A percentile compares a stretch with the other conserved stretches of the same genome.
Conservation (phyloP, 2,329 filamentous ascomycete species). For the Trichoderma guizhouense region DNA sequence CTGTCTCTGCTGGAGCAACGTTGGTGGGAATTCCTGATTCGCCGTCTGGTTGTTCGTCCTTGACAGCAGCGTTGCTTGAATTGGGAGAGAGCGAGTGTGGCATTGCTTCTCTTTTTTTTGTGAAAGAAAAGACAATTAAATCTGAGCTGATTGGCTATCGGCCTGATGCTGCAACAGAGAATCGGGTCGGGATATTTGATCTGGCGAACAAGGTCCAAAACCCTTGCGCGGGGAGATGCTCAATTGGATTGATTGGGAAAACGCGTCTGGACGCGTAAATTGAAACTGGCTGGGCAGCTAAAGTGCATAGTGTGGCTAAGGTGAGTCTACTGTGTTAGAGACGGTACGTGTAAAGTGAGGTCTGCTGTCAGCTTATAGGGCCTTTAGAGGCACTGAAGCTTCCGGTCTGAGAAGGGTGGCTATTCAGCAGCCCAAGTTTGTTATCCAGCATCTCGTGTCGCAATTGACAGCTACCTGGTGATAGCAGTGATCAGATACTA, state of each 20-base stretch:
- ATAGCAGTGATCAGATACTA: no score
- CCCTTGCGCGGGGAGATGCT: slow-evolving; percentile 10
- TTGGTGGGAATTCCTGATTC: slow-evolving; percentile 29
- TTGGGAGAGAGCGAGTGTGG: slow-evolving; percentile 41
- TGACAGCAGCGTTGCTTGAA: slow-evolving; percentile 28
- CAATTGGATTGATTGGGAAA: background rate
- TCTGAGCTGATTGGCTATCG: background rate
- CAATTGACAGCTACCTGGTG: no score
- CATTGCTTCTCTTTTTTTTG: slow-evolving; percentile 32
- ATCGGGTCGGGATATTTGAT: background rate
- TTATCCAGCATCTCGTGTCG: no score
- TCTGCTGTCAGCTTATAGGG: background rate
- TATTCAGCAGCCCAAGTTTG: no score
- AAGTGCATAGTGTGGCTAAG: background rate
- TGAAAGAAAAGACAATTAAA: background rate
- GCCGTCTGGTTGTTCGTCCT: slow-evolving; percentile 37
- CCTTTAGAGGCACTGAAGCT: background rate
- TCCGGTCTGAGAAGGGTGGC: no score
- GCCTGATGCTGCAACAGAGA: background rate
- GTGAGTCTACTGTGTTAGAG: background rate
- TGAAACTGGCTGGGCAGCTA: slow-evolving; percentile 5
- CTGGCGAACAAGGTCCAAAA: background rate
- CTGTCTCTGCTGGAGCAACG: slow-evolving; percentile 27
- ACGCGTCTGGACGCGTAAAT: slow-evolving; percentile 19
- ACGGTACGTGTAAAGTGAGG: background rate